Base-by-base conservation (phyloP, 208 protist genomes). In the Acanthamoeba divionensis region DNA sequence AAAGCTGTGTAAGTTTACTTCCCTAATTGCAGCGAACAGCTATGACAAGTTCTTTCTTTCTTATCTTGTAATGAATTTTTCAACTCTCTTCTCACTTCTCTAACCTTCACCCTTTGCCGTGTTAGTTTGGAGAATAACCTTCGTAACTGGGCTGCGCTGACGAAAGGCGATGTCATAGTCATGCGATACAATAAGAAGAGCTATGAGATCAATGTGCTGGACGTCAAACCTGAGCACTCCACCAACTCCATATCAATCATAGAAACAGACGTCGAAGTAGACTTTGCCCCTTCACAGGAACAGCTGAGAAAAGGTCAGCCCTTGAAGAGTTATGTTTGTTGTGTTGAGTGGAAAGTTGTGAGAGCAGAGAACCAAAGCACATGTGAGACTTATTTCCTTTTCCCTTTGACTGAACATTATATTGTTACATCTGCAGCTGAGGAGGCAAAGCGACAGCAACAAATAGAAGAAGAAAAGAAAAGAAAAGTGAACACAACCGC, bases 101-200 rank as follows among this genome's bases (percentile, higher is more conserved):
- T 29, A 71, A 21, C 13, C 24, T 1, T 38, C 54, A 13, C 33
- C 41, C 33, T 7, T 41, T 8, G 33, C 24, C 63, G 13, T 1
- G 48, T 87, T 1, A 8, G 57, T 24, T 45, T 94, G 5, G 93
- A 94, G 66, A 93, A 94, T 21, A 79, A 48, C 18, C 50, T 94
- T 9, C 36, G 85, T 66, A 80, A 89, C 21, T 94, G 77, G 73
- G 36, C 92, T 26, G 67, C 92, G 18, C 52, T 94, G 21, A 94
- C 93, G 21, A 89, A 77, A 10, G 80, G 50, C 63, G 92, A 94
- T 2, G 69, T 90, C 8, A 90, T 95, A 57, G 62, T 63, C 13
- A 93, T 95, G 47, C 45, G 73, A 41, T 95, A 94, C 55, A 93
- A 94, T 55, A 89, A 92, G 4, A 93, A 91, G 4, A 85, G 90